phyloP scores from a whole-genome alignment of 1,284 basidiomycete genomes.

The Psilocybe mexicana region DNA sequence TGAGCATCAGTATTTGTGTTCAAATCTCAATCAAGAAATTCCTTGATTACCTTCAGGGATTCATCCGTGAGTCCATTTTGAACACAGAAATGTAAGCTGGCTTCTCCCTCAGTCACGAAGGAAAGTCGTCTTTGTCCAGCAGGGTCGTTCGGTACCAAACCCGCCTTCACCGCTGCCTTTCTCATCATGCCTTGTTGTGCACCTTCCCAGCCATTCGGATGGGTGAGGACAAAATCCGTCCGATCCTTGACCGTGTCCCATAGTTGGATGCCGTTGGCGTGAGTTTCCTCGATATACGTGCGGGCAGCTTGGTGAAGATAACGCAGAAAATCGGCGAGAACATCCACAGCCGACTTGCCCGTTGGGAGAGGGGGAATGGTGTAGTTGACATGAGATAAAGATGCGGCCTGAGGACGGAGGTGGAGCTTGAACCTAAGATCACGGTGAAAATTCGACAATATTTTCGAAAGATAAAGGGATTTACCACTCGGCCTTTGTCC shows the following conservation, averaged over 20 bases:
- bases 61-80: slow-evolving; percentile 24
- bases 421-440: slow-evolving; percentile 26
- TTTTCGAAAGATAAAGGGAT: neutral
- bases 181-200: slow-evolving; percentile 39
- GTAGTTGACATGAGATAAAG: slow-evolving; percentile 6
- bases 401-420: slow-evolving; percentile 13
- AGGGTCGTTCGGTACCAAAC: slow-evolving; percentile 31
- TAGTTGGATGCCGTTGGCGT: slow-evolving; percentile 38
- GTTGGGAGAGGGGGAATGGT: slow-evolving; percentile 42
- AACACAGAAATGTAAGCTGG: slow-evolving; percentile 42
- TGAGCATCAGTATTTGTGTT: neutral
- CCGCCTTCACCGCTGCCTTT: slow-evolving; percentile 36
- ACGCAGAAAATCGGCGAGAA: slow-evolving; percentile 49
- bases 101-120: slow-evolving; percentile 47
- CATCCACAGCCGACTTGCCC: slow-evolving; percentile 39
- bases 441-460: neutral
- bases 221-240: slow-evolving; percentile 36
- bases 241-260: slow-evolving; percentile 27
- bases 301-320: slow-evolving; percentile 48
- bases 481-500: slow-evolving; percentile 34
- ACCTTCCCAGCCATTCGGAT: slow-evolving; percentile 46
- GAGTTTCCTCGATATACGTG: slow-evolving; percentile 48
- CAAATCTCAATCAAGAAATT: neutral
- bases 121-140: slow-evolving; percentile 36
- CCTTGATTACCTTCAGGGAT: slow-evolving; percentile 18